Base-by-base conservation (phyloP, 306 rosid species). In the Macrotyloma uniflorum region DNA sequence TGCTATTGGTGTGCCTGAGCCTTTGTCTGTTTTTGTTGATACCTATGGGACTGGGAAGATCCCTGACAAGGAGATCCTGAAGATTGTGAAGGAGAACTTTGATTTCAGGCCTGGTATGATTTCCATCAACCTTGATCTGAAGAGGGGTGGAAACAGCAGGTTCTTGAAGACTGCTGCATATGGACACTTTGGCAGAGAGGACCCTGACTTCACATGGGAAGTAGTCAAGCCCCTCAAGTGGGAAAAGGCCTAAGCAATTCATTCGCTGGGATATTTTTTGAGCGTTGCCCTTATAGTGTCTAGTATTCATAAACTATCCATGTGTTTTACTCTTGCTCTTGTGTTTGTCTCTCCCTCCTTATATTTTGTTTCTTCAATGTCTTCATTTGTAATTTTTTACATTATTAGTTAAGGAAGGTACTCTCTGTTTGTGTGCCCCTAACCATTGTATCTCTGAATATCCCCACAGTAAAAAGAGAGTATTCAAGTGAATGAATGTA, bases 31-130 rank as follows among this genome's bases (percentile, higher is more conserved):
- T 11, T 90, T 88, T 51, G 97, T 92, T 35, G 91, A 92, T 1
- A 33, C 93, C 6, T 87, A 83, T 57, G 95, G 91, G 0, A 92
- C 97, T 2, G 97, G 97, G 26, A 92, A 90, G 83, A 90, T 92
- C 22, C 93, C 90, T 1, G 97, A 92, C 68, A 92, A 80, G 88
- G 97, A 92, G 85, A 92, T 92, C 62, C 91, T 92, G 30, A 83
- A 79, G 35, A 92, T 92, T 84, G 97, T 92, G 82, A 92, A 92
- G 91, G 90, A 92, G 71, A 90, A 3, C 81, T 92, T 92, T 30
- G 97, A 92, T 86, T 92, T 92, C 87, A 90, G 97, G 93, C 97
- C 97, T 12, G 97, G 97, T 0, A 92, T 92, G 97, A 92, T 92
- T 55, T 75, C 95, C 12, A 90, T 90, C 83, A 84, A 92, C 74